These are phyloP conservation scores for Zymoseptoria passerinii DNA, from an alignment of 2,329 filamentous ascomycete genomes.

Conservation along the genomic window DNA sequence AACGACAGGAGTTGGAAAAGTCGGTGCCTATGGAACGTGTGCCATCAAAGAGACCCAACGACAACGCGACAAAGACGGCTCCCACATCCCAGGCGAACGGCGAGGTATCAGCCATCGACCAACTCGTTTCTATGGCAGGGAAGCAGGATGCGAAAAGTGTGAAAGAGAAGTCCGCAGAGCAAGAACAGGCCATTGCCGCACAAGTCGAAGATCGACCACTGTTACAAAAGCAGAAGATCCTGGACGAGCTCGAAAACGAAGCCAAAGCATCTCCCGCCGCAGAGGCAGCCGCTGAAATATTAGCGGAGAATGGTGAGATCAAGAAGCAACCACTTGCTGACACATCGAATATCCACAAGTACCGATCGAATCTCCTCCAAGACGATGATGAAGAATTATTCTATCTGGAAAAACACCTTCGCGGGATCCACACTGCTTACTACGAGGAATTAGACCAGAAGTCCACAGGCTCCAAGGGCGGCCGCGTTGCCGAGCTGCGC, in stretches of 20 bases:
- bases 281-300: conserved; percentile 36
- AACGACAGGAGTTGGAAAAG: conserved; percentile 46
- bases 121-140: conserved; percentile 67
- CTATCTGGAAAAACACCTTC: conserved; percentile 67
- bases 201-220: conserved; percentile 84
- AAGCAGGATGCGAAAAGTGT: conserved; percentile 60
- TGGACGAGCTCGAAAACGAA: conserved; percentile 59
- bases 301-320: conserved; percentile 28
- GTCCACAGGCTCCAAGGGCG: conserved; percentile 34
- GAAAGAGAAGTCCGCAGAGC: conserved; percentile 70
- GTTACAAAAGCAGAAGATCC: conserved; percentile 81
- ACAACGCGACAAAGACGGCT: conserved; percentile 6
- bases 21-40: conserved; percentile 14
- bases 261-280: conserved; percentile 43
- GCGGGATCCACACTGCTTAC: conserved; percentile 67
- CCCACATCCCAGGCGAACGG: conserved; percentile 27
- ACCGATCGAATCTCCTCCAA: conserved; percentile 68
- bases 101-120: conserved; percentile 56
- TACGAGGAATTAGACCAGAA: conserved; percentile 70
- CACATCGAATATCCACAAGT: conserved; percentile 28
- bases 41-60: conserved; percentile 13
- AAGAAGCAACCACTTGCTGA: conserved; percentile 34
- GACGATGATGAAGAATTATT: conserved; percentile 81
- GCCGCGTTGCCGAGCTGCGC: conserved; percentile 43
- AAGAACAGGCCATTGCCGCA: conserved; percentile 78